Conservation (phyloP, 2,329 filamentous ascomycete genomes). For the Penicillium capsulatum region DNA sequence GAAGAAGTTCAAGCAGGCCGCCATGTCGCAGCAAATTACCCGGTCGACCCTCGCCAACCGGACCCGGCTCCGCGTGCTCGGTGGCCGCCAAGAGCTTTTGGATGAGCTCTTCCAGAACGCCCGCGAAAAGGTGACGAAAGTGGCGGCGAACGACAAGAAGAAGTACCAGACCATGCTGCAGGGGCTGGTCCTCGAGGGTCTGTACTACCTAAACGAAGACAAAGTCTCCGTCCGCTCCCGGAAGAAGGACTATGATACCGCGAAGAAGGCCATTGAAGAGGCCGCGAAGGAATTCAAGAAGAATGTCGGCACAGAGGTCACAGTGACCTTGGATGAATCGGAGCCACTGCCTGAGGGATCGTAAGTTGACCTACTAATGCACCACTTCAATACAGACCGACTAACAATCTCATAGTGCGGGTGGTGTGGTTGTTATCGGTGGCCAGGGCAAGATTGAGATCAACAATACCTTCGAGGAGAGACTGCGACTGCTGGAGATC, state of each 20-base stretch:
- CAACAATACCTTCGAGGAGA: conserved; percentile 95
- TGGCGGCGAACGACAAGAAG: conserved; percentile 49
- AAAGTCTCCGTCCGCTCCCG: conserved; percentile 70
- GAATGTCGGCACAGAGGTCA: conserved; percentile 64
- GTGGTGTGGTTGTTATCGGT: conserved; percentile 76
- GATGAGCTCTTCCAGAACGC: conserved; percentile 84
- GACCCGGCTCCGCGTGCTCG: conserved; percentile 82
- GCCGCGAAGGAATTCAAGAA: conserved; percentile 82
- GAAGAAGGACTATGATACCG: conserved; percentile 70
- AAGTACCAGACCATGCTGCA: conserved; percentile 75
- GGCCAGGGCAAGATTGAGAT: conserved; percentile 92
- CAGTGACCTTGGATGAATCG: conserved; percentile 70
- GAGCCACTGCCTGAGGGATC: conserved; percentile 74
- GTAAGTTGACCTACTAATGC: conserved; percentile 55
- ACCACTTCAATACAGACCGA: neutral
- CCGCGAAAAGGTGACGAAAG: conserved; percentile 63
- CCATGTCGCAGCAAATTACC: conserved; percentile 98
- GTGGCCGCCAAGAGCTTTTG: conserved; percentile 82
- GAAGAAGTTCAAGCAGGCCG: conserved; percentile 98
- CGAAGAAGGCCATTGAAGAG: conserved; percentile 72
- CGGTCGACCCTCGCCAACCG: conserved; percentile 95
- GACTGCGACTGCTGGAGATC: conserved; percentile 77
- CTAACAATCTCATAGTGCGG: conserved; percentile 57
- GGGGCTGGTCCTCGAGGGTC: conserved; percentile 79
- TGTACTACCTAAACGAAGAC: conserved; percentile 81